Conservation (phyloP, 768 basidiomycete species). For the Leccinellum luteum region DNA sequence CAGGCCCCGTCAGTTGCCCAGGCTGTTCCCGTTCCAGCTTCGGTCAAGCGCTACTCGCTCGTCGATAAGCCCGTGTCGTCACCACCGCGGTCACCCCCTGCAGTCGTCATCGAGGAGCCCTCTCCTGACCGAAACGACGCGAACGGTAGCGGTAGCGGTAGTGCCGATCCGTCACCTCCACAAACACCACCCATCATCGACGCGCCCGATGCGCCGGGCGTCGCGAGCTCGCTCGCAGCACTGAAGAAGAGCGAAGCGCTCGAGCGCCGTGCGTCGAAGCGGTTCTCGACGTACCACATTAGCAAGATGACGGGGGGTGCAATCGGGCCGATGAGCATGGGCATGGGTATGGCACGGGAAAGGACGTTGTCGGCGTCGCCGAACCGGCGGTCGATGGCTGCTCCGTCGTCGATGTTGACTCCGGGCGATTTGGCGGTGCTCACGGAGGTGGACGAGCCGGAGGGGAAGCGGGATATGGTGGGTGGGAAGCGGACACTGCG, state of each 20-base stretch:
- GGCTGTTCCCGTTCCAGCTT: constrained; percentile 48
- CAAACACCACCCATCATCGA: constrained; percentile 36
- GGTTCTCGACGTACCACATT: constrained; percentile 93
- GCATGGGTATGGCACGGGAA: constrained; percentile 35
- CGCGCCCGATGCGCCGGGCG: constrained; percentile 51
- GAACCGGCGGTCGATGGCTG: constrained; percentile 69
- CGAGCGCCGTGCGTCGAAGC: constrained; percentile 90
- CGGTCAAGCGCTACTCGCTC: constrained; percentile 76
- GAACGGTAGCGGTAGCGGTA: constrained; percentile 21
- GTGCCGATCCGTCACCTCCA: constrained; percentile 29
- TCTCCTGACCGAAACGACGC: constrained; percentile 22
- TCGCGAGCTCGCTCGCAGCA: constrained; percentile 82
- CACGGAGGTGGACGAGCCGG: constrained; percentile 64
- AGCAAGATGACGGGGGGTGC: constrained; percentile 79
- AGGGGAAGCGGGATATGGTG: constrained; percentile 16
- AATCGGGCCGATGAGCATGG: neutral
- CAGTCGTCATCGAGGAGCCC: constrained; percentile 44
- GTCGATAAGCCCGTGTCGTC: constrained; percentile 62
- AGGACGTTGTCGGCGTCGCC: constrained; percentile 45
- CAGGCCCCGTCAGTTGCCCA: constrained; percentile 28
- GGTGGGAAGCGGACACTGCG: constrained; percentile 29
- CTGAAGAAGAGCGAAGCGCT: constrained; percentile 83
- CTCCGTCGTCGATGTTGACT: constrained; percentile 53
- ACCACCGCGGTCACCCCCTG: constrained; percentile 41
- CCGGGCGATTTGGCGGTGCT: constrained; percentile 71